Evolutionary conservation across 176 grass and related monocot genomes (phyloP).

Genomic region (Puya raimondii): DNA sequence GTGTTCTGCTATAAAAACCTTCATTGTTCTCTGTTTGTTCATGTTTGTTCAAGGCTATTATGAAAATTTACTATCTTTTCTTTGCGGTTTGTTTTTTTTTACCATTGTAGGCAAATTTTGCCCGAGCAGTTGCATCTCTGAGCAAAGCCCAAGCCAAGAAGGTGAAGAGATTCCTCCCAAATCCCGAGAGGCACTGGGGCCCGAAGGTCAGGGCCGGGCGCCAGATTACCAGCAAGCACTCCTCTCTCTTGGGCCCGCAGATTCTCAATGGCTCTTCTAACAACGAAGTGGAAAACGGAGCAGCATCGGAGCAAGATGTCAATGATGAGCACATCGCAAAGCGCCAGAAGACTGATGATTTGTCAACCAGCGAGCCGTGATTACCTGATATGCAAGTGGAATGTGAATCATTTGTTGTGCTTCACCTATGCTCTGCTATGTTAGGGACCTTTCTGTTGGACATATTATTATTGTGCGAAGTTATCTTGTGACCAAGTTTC

Average conservation of each 20-base stretch:
- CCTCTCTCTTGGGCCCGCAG: constrained; percentile 58
- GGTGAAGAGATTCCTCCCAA: constrained; percentile 77
- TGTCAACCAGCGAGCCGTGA: constrained; percentile 31
- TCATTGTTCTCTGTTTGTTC: background rate
- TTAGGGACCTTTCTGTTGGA: too few species aligned
- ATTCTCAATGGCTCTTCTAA: constrained; percentile 30
- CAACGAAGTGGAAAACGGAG: constrained; percentile 23
- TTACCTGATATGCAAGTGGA: background rate
- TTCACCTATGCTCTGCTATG: too few species aligned
- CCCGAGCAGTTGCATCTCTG: constrained; percentile 53
- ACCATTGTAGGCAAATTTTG: constrained; percentile 59
- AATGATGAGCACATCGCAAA: constrained; percentile 37
- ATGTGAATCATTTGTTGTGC: too few species aligned
- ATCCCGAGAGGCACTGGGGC: constrained; percentile 88
- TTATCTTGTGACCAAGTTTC: too few species aligned
- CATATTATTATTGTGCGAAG: too few species aligned
- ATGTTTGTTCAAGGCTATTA: background rate
- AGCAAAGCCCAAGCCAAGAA: constrained; percentile 85
- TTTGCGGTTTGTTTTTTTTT: background rate
- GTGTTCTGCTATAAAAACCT: constrained; percentile 15
- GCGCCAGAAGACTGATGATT: constrained; percentile 43
- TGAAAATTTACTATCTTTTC: constrained; percentile 3
- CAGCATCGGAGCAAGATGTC: constrained; percentile 4
- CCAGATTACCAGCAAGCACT: constrained; percentile 81
- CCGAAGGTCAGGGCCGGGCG: constrained; percentile 81